These are phyloP conservation scores for Fraxinus sp. DNA, from an alignment of 305 asterid species.

Conservation along the genomic window DNA sequence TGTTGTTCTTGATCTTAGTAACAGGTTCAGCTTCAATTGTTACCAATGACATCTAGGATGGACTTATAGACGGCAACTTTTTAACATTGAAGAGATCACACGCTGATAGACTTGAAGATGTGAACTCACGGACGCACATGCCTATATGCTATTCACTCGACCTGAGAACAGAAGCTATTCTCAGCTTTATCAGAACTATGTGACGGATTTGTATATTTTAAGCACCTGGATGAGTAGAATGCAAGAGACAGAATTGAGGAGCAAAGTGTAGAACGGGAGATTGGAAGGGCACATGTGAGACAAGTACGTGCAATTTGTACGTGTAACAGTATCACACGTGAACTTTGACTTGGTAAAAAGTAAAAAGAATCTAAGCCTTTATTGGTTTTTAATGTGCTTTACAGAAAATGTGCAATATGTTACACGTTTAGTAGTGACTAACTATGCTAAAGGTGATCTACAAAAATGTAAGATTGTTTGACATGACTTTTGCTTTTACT, in stretches of 20 bases:
- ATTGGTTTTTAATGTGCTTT: background rate
- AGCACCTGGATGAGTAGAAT: background rate
- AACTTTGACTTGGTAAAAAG: background rate
- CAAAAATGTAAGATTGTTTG: background rate
- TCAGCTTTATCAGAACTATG: background rate
- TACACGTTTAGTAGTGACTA: background rate
- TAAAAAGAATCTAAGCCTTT: background rate
- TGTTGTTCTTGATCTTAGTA: background rate
- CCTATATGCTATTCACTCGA: background rate
- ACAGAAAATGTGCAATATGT: background rate
- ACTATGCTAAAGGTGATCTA: background rate
- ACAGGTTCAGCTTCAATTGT: background rate
- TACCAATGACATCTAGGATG: background rate
- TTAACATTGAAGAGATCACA: background rate
- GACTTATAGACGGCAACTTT: background rate
- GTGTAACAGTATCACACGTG: background rate
- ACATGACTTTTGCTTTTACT: no score
- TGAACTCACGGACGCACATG: background rate
- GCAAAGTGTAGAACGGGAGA: background rate
- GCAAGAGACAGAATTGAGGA: background rate
- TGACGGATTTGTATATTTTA: background rate
- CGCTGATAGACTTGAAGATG: background rate
- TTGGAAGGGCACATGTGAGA: background rate
- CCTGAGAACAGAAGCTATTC: background rate
- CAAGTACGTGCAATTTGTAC: background rate